Conservation (phyloP, 257 asterid genomes). For the Solanum boliviense region DNA sequence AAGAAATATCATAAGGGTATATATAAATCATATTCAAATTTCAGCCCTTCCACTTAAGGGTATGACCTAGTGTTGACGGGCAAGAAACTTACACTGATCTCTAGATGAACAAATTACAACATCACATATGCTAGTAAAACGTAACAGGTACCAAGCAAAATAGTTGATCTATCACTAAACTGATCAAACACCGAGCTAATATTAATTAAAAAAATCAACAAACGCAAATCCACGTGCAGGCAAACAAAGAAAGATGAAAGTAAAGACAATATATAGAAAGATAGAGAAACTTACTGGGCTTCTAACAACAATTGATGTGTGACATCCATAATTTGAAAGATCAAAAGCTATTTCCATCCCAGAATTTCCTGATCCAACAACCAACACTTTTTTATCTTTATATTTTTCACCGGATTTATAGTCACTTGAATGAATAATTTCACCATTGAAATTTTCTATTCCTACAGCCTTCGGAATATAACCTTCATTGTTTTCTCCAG, state of each 20-base stretch:
- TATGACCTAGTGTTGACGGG: background rate
- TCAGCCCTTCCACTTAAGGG: background rate
- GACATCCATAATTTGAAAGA: conserved; percentile 31
- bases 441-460: conserved; percentile 20
- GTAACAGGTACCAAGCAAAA: background rate
- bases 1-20: too few species aligned
- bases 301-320: conserved; percentile 33
- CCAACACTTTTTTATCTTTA: conserved; percentile 19
- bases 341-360: conserved; percentile 68
- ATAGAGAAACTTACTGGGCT: conserved; percentile 10
- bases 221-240: background rate
- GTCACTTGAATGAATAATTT: conserved; percentile 23
- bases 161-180: background rate
- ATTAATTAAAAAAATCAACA: background rate
- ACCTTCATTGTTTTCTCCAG: conserved; percentile 35
- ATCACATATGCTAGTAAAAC: background rate
- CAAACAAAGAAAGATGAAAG: background rate
- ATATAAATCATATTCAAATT: background rate
- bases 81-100: background rate
- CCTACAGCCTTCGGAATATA: conserved; percentile 24
- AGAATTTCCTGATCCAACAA: conserved; percentile 57
- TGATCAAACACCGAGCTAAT: background rate
- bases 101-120: background rate
- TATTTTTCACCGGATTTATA: conserved; percentile 20
- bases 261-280: background rate